These are phyloP conservation scores for Heterobasidion occidentale DNA, from an alignment of 1,284 basidiomycete genomes.

Conservation along the genomic window DNA sequence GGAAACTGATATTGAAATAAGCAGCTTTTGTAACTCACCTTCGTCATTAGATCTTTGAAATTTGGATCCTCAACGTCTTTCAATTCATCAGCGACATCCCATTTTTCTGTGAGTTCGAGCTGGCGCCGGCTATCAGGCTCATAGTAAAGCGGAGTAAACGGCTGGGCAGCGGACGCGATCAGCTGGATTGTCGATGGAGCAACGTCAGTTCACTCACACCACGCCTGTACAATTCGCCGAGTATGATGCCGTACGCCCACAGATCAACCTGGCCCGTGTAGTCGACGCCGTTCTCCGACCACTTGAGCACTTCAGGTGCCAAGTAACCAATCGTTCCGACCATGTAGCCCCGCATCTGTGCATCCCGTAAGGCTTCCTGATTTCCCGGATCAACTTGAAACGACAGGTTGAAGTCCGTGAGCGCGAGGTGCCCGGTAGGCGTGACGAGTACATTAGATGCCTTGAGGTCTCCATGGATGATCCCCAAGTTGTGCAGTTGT, in stretches of 20 bases:
- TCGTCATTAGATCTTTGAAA: constrained; percentile 3
- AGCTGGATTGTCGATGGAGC: background rate
- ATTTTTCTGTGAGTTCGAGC: background rate
- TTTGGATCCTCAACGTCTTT: background rate
- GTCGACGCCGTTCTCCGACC: background rate
- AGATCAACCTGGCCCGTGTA: constrained; percentile 15
- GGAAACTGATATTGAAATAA: background rate
- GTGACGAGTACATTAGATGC: constrained; percentile 17
- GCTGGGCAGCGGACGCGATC: background rate
- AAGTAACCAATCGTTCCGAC: constrained; percentile 15
- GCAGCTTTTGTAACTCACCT: constrained; percentile 1
- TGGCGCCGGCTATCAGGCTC: background rate
- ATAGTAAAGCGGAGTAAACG: background rate
- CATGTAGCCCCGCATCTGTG: background rate
- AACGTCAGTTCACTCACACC: background rate
- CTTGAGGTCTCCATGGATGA: constrained; percentile 20
- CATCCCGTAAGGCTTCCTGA: background rate
- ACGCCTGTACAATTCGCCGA: constrained; percentile 1
- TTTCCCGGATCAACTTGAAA: background rate
- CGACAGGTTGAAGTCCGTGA: constrained; percentile 16
- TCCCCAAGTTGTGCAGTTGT: constrained; percentile 8
- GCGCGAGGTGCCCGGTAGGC: constrained; percentile 11
- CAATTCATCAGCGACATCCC: background rate
- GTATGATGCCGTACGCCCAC: constrained; percentile 15
- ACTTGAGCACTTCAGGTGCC: constrained; percentile 13